A percentile compares a stretch with the other conserved stretches of the same genome.
Evolutionary conservation across 2,329 filamentous ascomycete genomes (phyloP).

Genomic region (Fusarium sp.): DNA sequence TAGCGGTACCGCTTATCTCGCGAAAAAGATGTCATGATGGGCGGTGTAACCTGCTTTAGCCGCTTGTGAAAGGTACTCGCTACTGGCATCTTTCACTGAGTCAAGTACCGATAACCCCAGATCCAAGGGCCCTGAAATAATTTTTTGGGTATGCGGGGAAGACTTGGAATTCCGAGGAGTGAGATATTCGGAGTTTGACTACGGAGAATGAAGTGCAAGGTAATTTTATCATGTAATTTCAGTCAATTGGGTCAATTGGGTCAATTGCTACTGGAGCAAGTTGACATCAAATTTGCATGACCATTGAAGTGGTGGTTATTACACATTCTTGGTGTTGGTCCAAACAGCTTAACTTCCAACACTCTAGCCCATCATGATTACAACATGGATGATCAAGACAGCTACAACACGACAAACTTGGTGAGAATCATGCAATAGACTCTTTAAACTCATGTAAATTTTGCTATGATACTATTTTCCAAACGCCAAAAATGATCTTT

Average conservation of each 20-base stretch:
- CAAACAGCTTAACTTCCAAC: neutral
- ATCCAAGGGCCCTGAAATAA: neutral
- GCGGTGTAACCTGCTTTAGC: neutral
- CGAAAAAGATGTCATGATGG: slow-evolving; percentile 10
- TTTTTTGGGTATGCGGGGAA: slow-evolving; percentile 28
- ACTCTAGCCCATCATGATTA: slow-evolving; percentile 9
- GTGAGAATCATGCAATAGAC: neutral
- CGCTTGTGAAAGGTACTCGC: neutral
- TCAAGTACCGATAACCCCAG: slow-evolving; percentile 34
- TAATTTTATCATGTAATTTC: slow-evolving; percentile 15
- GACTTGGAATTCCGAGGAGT: slow-evolving; percentile 26
- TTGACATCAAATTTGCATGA: neutral
- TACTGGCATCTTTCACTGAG: slow-evolving; percentile 30
- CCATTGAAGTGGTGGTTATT: neutral
- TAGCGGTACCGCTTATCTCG: slow-evolving; percentile 28
- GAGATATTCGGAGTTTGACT: slow-evolving; percentile 12
- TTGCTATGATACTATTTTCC: slow-evolving; percentile 13
- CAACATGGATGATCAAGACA: neutral
- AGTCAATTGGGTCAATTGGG: neutral
- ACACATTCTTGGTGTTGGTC: neutral
- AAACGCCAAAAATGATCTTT: slow-evolving; percentile 20
- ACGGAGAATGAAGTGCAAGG: slow-evolving; percentile 17
- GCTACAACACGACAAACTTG: neutral
- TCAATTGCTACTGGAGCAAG: neutral
- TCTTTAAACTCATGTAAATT: neutral